A percentile compares a stretch with the other conserved stretches of the same genome.
phyloP scores from a whole-genome alignment of 148 eudicot species.

The Rhododendron williamsianum region DNA sequence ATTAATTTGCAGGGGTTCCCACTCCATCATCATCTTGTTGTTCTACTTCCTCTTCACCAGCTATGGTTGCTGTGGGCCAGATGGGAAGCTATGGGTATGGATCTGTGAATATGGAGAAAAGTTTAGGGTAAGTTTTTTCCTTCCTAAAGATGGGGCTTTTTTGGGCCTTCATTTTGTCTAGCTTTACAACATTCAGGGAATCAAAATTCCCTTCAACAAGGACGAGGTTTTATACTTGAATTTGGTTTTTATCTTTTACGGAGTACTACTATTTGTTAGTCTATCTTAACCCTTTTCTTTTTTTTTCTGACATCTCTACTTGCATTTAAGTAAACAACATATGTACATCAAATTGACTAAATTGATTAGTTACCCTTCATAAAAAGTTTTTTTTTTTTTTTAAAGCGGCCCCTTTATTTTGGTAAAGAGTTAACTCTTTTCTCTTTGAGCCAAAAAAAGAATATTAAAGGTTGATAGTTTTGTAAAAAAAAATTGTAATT shows the following conservation, averaged over 20 bases:
- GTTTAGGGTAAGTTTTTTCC: slow-evolving; percentile 45
- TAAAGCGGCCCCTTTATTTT: background rate
- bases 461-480: too few relatives aligned
- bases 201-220: background rate
- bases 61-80: slow-evolving; percentile 46
- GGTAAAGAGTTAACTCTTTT: background rate
- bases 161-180: background rate
- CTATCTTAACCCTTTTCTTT: too few relatives aligned
- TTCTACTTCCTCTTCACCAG: slow-evolving; percentile 46
- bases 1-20: slow-evolving; percentile 27
- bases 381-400: background rate
- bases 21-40: slow-evolving; percentile 36
- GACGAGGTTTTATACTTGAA: background rate
- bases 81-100: slow-evolving; percentile 69
- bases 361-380: background rate
- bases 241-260: background rate
- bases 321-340: background rate
- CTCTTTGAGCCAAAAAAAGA: background rate
- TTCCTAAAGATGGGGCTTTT: background rate
- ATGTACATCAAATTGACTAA: background rate
- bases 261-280: too few relatives aligned
- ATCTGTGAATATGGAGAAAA: slow-evolving; percentile 71
- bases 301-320: background rate
- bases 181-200: background rate
- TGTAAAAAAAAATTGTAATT: too few relatives aligned